Base-by-base conservation (phyloP, 2,329 filamentous ascomycete genomes). In the Atkinsonella texensis region DNA sequence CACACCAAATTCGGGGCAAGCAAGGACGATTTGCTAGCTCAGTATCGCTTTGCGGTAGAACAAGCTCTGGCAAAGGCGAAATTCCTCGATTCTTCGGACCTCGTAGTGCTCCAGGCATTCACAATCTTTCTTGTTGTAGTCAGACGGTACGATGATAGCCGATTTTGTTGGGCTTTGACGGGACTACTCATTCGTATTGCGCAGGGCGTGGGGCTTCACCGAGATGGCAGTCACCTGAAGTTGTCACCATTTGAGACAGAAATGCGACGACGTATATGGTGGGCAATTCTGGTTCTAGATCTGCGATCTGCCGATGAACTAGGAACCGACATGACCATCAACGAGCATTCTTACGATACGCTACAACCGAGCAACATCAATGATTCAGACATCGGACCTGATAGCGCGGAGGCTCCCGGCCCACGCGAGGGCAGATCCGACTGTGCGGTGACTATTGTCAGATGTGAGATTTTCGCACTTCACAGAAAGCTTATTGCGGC, bases 221-320 rank as follows among this genome's bases (percentile, higher is more conserved):
- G 77, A 5, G 79, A 83, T 49, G 71, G 72, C 11, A 65, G 67
- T 4, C 63, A 70, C 45, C 70, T 82, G 39, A 71, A 70, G 1
- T 65, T 84, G 4, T 69, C 73, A 0, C 74, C 77, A 0, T 81
- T 79, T 52, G 79, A 84, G 51, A 72, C 73, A 1, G 79, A 84
- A 59, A 75, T 83, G 63, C 70, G 80, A 39, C 70, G 81, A 20
- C 70, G 81, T 2, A 61, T 83, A 0, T 84, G 80, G 76, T 83
- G 77, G 72, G 69, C 74, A n/a, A 70, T 84, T 10, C 66, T 80
- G 41, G 67, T 75, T 3, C 66, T 83, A 0, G 81, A 85, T 56
- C 63, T 76, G 3, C 71, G 75, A 9, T 70, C 74, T 0, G 72
- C 76, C 3, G 78, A 82, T 54, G 74, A 80, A 51, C 66, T 75